Base-by-base conservation (phyloP, 2,329 filamentous ascomycete species). In the Sporothrix brunneoviolacea region DNA sequence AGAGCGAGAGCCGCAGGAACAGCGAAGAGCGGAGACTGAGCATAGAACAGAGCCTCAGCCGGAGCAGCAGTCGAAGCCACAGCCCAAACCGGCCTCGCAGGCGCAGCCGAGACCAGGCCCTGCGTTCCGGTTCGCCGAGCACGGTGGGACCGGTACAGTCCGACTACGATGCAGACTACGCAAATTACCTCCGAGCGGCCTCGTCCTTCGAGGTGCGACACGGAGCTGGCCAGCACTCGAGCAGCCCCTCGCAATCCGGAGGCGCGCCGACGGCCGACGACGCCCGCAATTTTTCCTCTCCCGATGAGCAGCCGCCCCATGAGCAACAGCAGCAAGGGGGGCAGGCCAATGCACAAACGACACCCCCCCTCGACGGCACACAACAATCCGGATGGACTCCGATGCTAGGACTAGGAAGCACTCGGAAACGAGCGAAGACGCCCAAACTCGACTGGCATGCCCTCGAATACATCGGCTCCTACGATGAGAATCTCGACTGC, bases 401-500 rank as follows among this genome's bases (percentile, higher is more conserved):
- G n/a, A n/a, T n/a, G n/a, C n/a, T n/a, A 15, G 38, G 4, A 35
- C 32, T 4, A 35, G 12, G n/a, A 21, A 47, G 22, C 16, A 12
- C n/a, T 15, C 28, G 36, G 21, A 27, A 13, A 4, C 44, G 24
- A 19, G 19, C 37, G 2, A 48, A 54, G 27, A 55, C 21, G n/a
- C 55, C 53, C 2, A 42, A 47, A 15, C 45, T 68, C n/a, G 65
- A 68, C 54, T 66, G 62, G 58, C 61, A 63, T 19, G 45, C 52
- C 3, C 58, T 68, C 13, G 61, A 65, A 13, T 68, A 68, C 53
- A 48, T 59, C n/a, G 57, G 57, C 21, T 33, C 54, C 1, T 61
- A 67, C 15, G 65, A 67, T 52, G 64, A 67, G 24, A 64, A 64
- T 15, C 61, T 68, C n/a, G 54, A 64, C 36, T 68, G 66, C 49